Conservation (phyloP, 441 rosid genomes). For the Erysimum pusillum region DNA sequence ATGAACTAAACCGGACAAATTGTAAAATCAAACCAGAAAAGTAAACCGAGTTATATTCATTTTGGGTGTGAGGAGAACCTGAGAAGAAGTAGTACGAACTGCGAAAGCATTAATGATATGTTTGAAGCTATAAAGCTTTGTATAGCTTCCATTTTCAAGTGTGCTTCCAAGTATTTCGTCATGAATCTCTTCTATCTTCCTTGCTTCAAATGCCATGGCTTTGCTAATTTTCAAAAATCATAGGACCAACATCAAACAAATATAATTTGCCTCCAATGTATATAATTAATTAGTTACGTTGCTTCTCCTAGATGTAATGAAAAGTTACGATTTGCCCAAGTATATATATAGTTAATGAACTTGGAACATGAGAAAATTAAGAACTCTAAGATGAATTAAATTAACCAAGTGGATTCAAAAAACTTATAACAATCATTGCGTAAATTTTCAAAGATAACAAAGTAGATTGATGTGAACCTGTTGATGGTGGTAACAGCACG, state of each 20-base stretch:
- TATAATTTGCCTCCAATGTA: too few relatives aligned
- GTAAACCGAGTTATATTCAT: neutral
- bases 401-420: neutral
- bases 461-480: conserved; percentile 50
- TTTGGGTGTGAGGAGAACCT: conserved; percentile 51
- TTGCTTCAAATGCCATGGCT: conserved; percentile 54
- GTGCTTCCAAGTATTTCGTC: conserved; percentile 65
- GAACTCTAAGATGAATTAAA: neutral
- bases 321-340: neutral
- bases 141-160: conserved; percentile 72
- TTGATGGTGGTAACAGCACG: conserved; percentile 38
- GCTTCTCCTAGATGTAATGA: too few relatives aligned
- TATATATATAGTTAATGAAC: neutral
- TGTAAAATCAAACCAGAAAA: neutral
- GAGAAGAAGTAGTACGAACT: conserved; percentile 63
- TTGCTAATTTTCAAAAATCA: conserved; percentile 48
- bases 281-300: too few relatives aligned
- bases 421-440: neutral
- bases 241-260: too few relatives aligned
- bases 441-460: neutral
- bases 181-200: conserved; percentile 65
- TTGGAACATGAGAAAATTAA: neutral
- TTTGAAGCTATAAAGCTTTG: conserved; percentile 85
- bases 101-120: conserved; percentile 85
- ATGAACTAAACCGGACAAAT: neutral